Conservation (phyloP, 305 asterid species). For the Fraxinus latifolia region DNA sequence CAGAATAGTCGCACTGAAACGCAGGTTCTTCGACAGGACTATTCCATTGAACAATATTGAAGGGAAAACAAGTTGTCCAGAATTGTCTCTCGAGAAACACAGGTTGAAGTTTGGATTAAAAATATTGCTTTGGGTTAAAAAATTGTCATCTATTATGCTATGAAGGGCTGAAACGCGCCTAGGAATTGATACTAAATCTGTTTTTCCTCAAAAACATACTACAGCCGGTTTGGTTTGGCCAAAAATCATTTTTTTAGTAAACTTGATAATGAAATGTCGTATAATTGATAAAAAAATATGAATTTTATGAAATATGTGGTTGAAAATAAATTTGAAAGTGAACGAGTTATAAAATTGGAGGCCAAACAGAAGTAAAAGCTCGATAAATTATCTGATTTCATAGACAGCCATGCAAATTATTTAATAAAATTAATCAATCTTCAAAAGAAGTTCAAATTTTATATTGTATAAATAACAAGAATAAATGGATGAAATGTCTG, state of each 20-base stretch:
- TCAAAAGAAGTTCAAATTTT: neutral
- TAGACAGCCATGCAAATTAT: too few species aligned
- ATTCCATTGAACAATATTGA: constrained; percentile 21
- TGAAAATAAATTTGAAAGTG: too few species aligned
- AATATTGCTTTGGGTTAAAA: neutral
- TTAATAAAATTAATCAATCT: neutral
- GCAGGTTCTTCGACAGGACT: neutral
- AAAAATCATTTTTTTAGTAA: neutral
- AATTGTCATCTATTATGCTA: neutral
- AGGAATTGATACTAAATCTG: neutral
- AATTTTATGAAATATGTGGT: too few species aligned
- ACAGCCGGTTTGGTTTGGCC: neutral
- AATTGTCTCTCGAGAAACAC: neutral
- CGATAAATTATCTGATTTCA: too few species aligned
- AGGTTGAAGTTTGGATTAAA: neutral
- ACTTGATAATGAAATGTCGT: too few species aligned
- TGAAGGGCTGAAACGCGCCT: neutral
- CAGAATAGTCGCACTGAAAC: neutral
- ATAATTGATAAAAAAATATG: too few species aligned
- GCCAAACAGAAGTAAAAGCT: too few species aligned
- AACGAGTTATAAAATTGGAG: too few species aligned
- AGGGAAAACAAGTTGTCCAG: constrained; percentile 18
- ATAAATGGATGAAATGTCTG: neutral
- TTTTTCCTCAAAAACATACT: neutral
- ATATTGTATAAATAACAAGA: too few species aligned